These are phyloP conservation scores for Aspergillus caelatus DNA, from an alignment of 2,329 filamentous ascomycete genomes.

Conservation along the genomic window DNA sequence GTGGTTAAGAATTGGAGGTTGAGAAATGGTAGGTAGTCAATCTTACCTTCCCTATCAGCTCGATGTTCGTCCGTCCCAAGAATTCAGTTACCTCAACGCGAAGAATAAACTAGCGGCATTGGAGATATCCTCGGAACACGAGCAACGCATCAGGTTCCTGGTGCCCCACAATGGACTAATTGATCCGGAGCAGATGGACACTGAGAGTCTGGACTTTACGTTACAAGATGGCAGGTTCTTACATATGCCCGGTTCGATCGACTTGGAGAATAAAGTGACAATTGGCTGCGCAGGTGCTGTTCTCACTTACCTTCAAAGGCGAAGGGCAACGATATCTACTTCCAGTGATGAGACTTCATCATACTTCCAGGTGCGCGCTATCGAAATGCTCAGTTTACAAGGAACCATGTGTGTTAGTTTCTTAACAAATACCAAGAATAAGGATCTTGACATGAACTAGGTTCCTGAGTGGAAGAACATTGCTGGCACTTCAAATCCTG, in stretches of 20 bases:
- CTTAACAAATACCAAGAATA: not conserved
- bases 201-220: conserved; percentile 49
- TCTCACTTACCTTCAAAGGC: conserved; percentile 74
- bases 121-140: conserved; percentile 52
- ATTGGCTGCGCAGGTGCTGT: conserved; percentile 87
- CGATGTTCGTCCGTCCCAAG: conserved; percentile 68
- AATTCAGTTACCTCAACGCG: conserved; percentile 71
- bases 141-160: conserved; percentile 59
- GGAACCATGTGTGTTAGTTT: conserved; percentile 57
- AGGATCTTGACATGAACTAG: conserved; percentile 46
- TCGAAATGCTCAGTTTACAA: conserved; percentile 75
- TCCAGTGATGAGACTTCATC: conserved; percentile 60
- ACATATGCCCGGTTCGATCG: conserved; percentile 69
- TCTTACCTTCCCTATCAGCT: conserved; percentile 63
- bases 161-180: conserved; percentile 61
- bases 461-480: conserved; percentile 79
- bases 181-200: conserved; percentile 42
- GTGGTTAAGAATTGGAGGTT: not conserved
- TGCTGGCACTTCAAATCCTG: conserved; percentile 82
- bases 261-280: conserved; percentile 73
- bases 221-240: conserved; percentile 66
- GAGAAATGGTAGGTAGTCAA: conserved; percentile 43
- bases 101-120: conserved; percentile 67
- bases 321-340: conserved; percentile 64
- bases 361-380: conserved; percentile 62